A percentile compares a stretch with the other conserved stretches of the same genome.
Evolutionary conservation across 331 rosid genomes (phyloP).

Genomic region (Telfairia occidentalis): DNA sequence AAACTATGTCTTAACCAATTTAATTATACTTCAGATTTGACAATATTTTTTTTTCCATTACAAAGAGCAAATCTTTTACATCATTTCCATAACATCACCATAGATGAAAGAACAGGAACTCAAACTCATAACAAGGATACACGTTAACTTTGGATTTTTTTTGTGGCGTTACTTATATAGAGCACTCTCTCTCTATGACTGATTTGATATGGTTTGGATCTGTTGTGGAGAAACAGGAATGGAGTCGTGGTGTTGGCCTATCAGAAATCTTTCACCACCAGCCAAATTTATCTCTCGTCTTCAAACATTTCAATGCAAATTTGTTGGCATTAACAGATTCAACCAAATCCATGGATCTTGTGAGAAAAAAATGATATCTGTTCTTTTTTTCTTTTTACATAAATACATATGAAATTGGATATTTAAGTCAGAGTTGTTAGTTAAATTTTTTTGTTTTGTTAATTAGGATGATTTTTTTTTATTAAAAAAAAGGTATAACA

Average conservation of each 20-base stretch:
- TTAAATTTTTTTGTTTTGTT: too few species aligned
- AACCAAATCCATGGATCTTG: slow-evolving; percentile 3
- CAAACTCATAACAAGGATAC: neutral
- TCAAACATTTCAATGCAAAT: slow-evolving; percentile 23
- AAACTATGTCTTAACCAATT: too few species aligned
- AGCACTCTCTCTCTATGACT: neutral
- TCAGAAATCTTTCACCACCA: slow-evolving; percentile 18
- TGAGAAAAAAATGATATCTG: neutral
- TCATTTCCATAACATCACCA: neutral
- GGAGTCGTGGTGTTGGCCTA: slow-evolving; percentile 16
- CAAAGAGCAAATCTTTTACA: neutral
- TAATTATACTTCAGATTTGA: too few species aligned
- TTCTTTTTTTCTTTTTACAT: too few species aligned
- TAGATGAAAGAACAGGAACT: neutral
- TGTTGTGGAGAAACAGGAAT: slow-evolving; percentile 27
- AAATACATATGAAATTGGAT: neutral
- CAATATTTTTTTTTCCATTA: too few species aligned
- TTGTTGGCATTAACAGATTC: slow-evolving; percentile 14
- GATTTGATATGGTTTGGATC: neutral
- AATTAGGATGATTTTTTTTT: too few species aligned
- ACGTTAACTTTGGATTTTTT: neutral
- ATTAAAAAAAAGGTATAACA: too few species aligned
- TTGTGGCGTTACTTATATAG: neutral
- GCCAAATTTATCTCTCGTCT: slow-evolving; percentile 20
- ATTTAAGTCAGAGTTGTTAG: neutral